phyloP scores from a whole-genome alignment of 306 rosid species.

The Cotoneaster glaucophyllus region DNA sequence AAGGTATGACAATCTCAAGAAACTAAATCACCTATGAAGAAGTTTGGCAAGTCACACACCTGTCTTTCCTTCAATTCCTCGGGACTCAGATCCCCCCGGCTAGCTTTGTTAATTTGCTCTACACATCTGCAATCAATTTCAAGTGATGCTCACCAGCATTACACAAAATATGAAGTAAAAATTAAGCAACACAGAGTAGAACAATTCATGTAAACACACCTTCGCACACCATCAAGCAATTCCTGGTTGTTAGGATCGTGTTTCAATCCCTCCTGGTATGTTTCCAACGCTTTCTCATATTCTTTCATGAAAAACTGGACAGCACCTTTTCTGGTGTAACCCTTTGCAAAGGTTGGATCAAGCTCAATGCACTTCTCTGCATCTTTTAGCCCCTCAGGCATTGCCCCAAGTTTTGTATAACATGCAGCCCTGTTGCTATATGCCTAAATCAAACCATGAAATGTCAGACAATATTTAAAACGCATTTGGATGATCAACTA shows the following conservation, averaged over 20 bases:
- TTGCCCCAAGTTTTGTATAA: conserved; percentile 87
- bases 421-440: conserved; percentile 95
- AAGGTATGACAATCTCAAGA: not conserved
- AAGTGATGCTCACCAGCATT: not conserved
- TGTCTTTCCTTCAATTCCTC: conserved; percentile 98
- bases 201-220: conserved; percentile 26
- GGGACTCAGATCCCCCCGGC: conserved; percentile 85
- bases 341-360: conserved; percentile 84
- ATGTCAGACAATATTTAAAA: not conserved
- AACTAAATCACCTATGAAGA: not conserved
- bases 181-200: not conserved
- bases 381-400: conserved; percentile 97
- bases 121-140: conserved; percentile 56
- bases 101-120: conserved; percentile 82
- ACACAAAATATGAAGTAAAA: not conserved
- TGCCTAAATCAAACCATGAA: conserved; percentile 37
- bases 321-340: conserved; percentile 88
- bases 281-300: conserved; percentile 91
- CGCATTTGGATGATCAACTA: not conserved
- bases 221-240: conserved; percentile 75
- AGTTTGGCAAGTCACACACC: conserved; percentile 37
- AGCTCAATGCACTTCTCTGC: conserved; percentile 96
- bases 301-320: conserved; percentile 95
- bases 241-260: conserved; percentile 74
- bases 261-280: conserved; percentile 82